Evolutionary conservation across 2,329 filamentous ascomycete species (phyloP).

Genomic region (Aaosphaeria pasadenensis): DNA sequence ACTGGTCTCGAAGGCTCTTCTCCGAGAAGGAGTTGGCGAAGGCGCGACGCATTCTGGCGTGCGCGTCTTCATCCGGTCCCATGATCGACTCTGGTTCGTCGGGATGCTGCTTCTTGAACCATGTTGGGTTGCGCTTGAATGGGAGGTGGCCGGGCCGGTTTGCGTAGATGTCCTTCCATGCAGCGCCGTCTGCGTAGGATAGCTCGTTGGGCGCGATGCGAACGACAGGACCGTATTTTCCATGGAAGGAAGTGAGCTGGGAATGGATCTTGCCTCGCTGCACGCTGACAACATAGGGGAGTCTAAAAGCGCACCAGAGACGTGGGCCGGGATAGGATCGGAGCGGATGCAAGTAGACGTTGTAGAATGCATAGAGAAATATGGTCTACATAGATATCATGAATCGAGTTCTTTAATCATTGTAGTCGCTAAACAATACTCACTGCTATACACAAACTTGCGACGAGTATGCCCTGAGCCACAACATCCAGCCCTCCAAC

Average conservation of each 20-base stretch:
- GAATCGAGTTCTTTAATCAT: too few species aligned
- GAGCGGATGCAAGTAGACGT: constrained; percentile 6
- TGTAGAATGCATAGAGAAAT: constrained; percentile 5
- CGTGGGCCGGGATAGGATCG: constrained; percentile 3
- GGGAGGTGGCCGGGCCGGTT: constrained; percentile 18
- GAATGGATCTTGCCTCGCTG: neutral
- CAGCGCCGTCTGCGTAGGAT: constrained; percentile 39
- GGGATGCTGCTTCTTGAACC: constrained; percentile 22
- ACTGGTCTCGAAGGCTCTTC: constrained; percentile 37
- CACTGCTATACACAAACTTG: too few species aligned
- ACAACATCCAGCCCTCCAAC: too few species aligned
- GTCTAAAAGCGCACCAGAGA: neutral
- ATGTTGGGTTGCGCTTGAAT: constrained; percentile 21
- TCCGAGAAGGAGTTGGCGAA: constrained; percentile 43
- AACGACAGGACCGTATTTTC: constrained; percentile 41
- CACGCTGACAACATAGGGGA: neutral
- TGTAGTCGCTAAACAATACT: too few species aligned
- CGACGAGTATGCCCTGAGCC: too few species aligned
- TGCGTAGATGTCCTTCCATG: constrained; percentile 42
- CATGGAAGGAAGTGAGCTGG: constrained; percentile 3
- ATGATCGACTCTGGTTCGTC: constrained; percentile 3
- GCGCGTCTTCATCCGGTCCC: constrained; percentile 3
- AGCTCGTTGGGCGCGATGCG: constrained; percentile 48
- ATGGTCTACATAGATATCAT: neutral
- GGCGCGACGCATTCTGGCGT: constrained; percentile 20